Evolutionary conservation across 305 asterid genomes (phyloP).

Genomic region (Lippia alba): DNA sequence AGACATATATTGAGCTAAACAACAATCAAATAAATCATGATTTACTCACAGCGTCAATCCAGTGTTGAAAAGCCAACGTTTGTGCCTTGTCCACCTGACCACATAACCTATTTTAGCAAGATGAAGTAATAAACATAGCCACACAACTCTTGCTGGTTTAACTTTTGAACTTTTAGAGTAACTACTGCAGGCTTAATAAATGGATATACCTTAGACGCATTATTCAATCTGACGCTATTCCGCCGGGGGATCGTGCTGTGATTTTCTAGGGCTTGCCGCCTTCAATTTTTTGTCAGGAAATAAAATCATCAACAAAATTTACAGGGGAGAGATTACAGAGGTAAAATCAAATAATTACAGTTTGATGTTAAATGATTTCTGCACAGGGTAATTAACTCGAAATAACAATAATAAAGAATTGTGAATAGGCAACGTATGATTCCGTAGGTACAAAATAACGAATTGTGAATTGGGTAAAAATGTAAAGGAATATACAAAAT

Average conservation of each 20-base stretch:
- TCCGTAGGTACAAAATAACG: not conserved
- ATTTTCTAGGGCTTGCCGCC: slow-evolving; percentile 81
- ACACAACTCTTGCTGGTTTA: slow-evolving; percentile 16
- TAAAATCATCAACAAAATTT: slow-evolving; percentile 14
- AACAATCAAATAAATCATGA: slow-evolving; percentile 11
- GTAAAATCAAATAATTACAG: slow-evolving; percentile 16
- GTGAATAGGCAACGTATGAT: slow-evolving; percentile 25
- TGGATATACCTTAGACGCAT: slow-evolving; percentile 77
- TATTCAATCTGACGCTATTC: slow-evolving; percentile 73
- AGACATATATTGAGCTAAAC: slow-evolving; percentile 14
- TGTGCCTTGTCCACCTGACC: slow-evolving; percentile 92
- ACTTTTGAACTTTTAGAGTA: not conserved
- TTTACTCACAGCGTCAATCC: slow-evolving; percentile 88
- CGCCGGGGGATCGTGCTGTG: slow-evolving; percentile 89
- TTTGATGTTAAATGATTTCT: slow-evolving; percentile 8
- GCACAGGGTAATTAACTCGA: slow-evolving; percentile 30
- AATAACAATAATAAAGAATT: not conserved
- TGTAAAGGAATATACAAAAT: not conserved
- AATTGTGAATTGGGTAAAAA: not conserved
- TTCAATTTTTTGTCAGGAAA: slow-evolving; percentile 33
- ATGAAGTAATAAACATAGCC: slow-evolving; percentile 32
- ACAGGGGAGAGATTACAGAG: no score
- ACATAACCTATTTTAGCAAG: slow-evolving; percentile 31
- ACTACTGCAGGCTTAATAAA: slow-evolving; percentile 5
- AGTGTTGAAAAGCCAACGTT: slow-evolving; percentile 87